Evolutionary conservation across 1,284 basidiomycete species (phyloP).

Genomic region (Phellinidium pouzarii): DNA sequence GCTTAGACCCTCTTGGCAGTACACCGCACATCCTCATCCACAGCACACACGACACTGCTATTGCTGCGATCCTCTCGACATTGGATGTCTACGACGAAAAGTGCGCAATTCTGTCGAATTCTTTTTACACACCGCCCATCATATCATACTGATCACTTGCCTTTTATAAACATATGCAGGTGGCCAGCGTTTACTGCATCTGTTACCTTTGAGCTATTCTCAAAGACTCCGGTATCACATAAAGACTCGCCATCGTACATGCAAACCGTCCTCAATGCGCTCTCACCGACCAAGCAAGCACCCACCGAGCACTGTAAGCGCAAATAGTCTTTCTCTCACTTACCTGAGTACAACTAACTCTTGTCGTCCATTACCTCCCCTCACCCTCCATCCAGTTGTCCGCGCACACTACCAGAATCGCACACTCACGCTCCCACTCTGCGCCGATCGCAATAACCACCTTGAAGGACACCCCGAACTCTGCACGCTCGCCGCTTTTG

Average conservation of each 20-base stretch:
- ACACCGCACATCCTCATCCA: constrained; percentile 50
- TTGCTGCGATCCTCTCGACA: constrained; percentile 62
- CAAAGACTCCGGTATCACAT: constrained; percentile 24
- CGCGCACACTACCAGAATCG: constrained; percentile 75
- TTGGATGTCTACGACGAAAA: constrained; percentile 73
- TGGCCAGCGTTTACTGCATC: constrained; percentile 73
- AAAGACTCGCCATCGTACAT: constrained; percentile 23
- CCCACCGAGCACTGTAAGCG: constrained; percentile 39
- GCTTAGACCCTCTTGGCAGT: background rate
- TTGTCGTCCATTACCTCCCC: too few relatives aligned
- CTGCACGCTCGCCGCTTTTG: constrained; percentile 68
- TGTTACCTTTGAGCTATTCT: constrained; percentile 70
- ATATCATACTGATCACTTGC: background rate
- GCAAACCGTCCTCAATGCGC: constrained; percentile 32
- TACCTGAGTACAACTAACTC: background rate
- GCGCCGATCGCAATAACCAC: constrained; percentile 62
- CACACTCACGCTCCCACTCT: constrained; percentile 58
- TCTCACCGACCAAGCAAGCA: constrained; percentile 23
- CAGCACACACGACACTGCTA: constrained; percentile 70
- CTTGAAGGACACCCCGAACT: constrained; percentile 68
- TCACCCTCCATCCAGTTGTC: constrained; percentile 40
- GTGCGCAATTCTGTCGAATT: constrained; percentile 31
- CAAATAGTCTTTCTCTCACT: background rate
- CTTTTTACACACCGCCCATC: background rate
- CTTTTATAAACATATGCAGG: constrained; percentile 29